Conservation (phyloP, 1,139 yeast species). For the Blastobotrys raffinosifermentans region DNA sequence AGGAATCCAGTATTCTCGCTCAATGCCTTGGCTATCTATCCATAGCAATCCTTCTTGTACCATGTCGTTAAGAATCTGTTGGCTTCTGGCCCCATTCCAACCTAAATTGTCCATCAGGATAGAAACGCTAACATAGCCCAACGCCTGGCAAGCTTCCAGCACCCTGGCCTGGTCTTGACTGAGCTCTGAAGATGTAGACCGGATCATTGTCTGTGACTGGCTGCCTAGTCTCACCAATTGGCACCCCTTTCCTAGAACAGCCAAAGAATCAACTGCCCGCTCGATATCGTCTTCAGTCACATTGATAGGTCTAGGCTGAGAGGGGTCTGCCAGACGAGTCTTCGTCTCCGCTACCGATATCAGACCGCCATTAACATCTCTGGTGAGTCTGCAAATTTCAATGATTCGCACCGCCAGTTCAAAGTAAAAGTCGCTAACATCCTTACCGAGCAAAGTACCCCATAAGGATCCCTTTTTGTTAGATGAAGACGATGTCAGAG, state of each 20-base stretch:
- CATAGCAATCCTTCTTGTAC: constrained; percentile 75
- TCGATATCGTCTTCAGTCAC: constrained; percentile 45
- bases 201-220: constrained; percentile 33
- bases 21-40: constrained; percentile 65
- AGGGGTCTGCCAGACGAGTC: constrained; percentile 30
- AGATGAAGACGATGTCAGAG: constrained; percentile 49
- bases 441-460: constrained; percentile 35
- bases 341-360: constrained; percentile 58
- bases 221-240: constrained; percentile 35
- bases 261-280: constrained; percentile 41
- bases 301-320: constrained; percentile 26
- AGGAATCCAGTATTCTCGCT: constrained; percentile 60
- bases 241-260: constrained; percentile 43
- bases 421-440: constrained; percentile 51
- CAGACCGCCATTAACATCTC: constrained; percentile 75
- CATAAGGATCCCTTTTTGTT: constrained; percentile 33
- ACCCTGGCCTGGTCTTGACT: constrained; percentile 62
- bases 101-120: constrained; percentile 62
- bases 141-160: constrained; percentile 67
- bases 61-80: constrained; percentile 68
- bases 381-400: constrained; percentile 65
- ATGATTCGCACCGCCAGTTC: constrained; percentile 67
- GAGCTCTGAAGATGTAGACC: constrained; percentile 48
- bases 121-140: constrained; percentile 60
- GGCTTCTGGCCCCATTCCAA: constrained; percentile 64